These are phyloP conservation scores for Trametes sanguinea DNA, from an alignment of 768 basidiomycete genomes.

Conservation along the genomic window DNA sequence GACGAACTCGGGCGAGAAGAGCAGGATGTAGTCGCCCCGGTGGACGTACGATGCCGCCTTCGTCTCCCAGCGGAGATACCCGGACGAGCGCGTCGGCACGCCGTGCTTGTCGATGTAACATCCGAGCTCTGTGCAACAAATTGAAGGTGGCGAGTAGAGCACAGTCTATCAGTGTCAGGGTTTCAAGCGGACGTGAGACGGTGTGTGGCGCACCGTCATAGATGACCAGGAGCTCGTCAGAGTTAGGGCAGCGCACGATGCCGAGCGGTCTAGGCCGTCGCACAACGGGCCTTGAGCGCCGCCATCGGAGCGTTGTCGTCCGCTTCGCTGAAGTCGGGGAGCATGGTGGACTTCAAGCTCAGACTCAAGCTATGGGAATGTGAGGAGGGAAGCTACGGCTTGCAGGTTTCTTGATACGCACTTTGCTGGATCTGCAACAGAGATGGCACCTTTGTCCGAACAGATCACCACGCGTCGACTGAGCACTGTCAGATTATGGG, in stretches of 20 bases:
- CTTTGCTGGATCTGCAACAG: conserved; percentile 70
- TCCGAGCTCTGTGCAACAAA: conserved; percentile 58
- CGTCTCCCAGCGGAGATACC: conserved; percentile 80
- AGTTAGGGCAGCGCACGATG: conserved; percentile 51
- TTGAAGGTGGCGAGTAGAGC: not conserved
- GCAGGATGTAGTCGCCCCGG: conserved; percentile 63
- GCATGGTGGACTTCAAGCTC: conserved; percentile 39
- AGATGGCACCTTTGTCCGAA: conserved; percentile 57
- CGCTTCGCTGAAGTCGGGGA: conserved; percentile 60
- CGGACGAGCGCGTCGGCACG: conserved; percentile 56
- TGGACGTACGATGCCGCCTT: conserved; percentile 62
- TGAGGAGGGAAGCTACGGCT: not conserved
- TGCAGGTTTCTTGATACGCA: conserved; percentile 36
- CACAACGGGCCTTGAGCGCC: conserved; percentile 59
- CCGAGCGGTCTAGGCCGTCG: conserved; percentile 66
- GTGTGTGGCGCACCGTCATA: conserved; percentile 61
- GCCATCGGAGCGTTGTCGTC: conserved; percentile 43
- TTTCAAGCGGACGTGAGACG: not conserved
- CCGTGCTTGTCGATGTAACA: conserved; percentile 77
- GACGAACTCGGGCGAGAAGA: conserved; percentile 74
- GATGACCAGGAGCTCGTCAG: conserved; percentile 64
- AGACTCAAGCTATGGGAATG: conserved; percentile 44
- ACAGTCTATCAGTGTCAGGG: not conserved
- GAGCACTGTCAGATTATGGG: conserved; percentile 59
- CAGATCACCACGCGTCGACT: conserved; percentile 66